Evolutionary conservation across 1,284 basidiomycete species (phyloP).

Genomic region (Rhizopogon parksii): DNA sequence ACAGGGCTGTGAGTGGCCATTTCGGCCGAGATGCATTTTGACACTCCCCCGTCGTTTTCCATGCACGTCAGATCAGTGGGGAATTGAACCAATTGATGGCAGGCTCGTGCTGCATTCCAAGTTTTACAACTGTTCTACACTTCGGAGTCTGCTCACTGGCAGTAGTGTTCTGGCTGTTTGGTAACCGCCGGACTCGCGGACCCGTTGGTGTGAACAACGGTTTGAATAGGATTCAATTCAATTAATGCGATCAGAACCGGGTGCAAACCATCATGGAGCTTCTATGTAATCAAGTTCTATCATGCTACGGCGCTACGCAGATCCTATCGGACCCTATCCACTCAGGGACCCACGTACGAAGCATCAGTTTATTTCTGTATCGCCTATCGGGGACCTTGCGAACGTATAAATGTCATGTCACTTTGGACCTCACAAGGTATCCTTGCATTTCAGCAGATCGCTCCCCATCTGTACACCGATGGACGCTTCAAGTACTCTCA

Average conservation of each 20-base stretch:
- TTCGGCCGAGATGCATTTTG: too few species aligned
- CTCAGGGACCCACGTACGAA: background rate
- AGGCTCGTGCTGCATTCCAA: too few species aligned
- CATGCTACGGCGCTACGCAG: background rate
- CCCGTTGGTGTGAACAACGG: too few species aligned
- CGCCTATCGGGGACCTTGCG: slow-evolving; percentile 7
- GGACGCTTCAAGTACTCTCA: slow-evolving; percentile 46
- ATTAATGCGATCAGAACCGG: background rate
- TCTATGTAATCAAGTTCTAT: too few species aligned
- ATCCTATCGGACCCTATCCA: background rate
- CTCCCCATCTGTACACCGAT: slow-evolving; percentile 12
- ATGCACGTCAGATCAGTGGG: too few species aligned
- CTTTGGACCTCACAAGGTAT: background rate
- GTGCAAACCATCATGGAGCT: background rate
- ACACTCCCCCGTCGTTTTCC: too few species aligned
- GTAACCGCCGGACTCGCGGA: too few species aligned
- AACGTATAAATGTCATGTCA: slow-evolving; percentile 14
- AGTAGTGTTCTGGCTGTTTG: too few species aligned
- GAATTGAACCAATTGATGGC: too few species aligned
- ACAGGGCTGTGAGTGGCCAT: too few species aligned
- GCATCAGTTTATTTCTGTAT: slow-evolving; percentile 10
- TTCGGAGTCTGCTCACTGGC: too few species aligned
- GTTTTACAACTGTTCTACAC: too few species aligned
- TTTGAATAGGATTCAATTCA: background rate
- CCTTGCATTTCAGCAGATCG: slow-evolving; percentile 5